Evolutionary conservation across 1,284 basidiomycete species (phyloP), one percentile per base, ranked within the genome.

Genomic region (Cronartium ribicola): DNA sequence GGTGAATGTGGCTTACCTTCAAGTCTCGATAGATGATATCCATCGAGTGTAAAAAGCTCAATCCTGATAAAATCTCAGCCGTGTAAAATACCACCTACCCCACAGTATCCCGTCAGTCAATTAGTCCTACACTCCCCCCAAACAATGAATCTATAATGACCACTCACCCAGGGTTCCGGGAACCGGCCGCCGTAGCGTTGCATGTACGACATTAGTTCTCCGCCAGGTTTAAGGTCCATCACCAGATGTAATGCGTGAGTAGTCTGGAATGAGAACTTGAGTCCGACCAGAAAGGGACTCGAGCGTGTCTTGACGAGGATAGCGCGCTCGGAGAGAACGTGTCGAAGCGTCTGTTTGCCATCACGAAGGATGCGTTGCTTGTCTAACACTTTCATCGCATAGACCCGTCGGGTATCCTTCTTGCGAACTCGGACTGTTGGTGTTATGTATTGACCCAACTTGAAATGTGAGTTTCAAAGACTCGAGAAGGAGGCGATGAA

Each of bases 191-290:
- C 80, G 39, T 81, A 80, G 4, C 78, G 67, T 71, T 81, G 80
- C 4, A 81, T 73, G 51, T 81, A 80, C 63, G 77, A 77, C 69
- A 81, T 83, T 43, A 83, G 78, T 77, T 83, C 83, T 20, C 83
- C 83, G 29, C 83, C 83, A 11, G 79, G 79, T 77, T 83, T 83
- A 79, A 83, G 82, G 76, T 83, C 83, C 43, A 82, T 83, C 17
- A 83, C 80, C 75, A 83, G 81, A 78, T 82, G 82, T 51, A 82
- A 76, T 75, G 81, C 80, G 39, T 79, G 77, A 43, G 78, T 77
- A 66, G 78, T 79, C 76, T 82, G 81, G 76, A 82, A 82, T 13
- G 78, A 79, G 67, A 83, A 83, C 76, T 83, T 83, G 77, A 83
- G 79, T 0, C 82, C 81, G 36, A 83, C 82, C 29, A 83, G 78